Evolutionary conservation across 2,329 filamentous ascomycete genomes (phyloP), one percentile per base, ranked within the genome.

Genomic region (Colletotrichum caudatum): DNA sequence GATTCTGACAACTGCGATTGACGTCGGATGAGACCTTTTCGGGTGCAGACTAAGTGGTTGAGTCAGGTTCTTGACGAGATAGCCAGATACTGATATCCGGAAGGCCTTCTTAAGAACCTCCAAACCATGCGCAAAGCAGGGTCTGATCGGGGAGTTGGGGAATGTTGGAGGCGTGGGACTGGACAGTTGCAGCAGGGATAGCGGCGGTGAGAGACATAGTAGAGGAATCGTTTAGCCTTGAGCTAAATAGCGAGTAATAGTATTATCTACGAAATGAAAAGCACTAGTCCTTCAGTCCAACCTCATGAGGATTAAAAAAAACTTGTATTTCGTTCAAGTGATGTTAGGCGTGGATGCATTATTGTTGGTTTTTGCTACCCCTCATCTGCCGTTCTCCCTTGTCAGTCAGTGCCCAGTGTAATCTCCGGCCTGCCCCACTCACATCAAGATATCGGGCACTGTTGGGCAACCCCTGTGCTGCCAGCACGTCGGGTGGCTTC

Each of bases 131-230:
- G 69, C 83, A 85, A 0, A 85, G 75, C 0, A 84, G 74, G 3
- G 81, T 81, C n/a, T 78, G 78, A 73, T 83, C 78, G 1, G 79
- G 79, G 0, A 85, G 78, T 37, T 80, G 77, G 12, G 84, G 76
- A 12, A 85, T 78, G 66, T 84, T 84, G 14, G 83, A 85, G 12
- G 83, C 83, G 51, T 85, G 83, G 2, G 79, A 83, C 72, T 85
- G 83, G 3, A 81, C 77, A 1, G 83, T 85, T 26, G 79, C 76
- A 8, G 82, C 77, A 1, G 82, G 82, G 5, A 85, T 75, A 5
- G 77, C 67, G 20, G 73, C 74, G 51, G 39, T 69, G 37, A 51
- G 67, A 56, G 57, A 51, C 54, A 63, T 72, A 20, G 12, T 63
- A 11, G 16, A 56, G 29, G 20, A 6, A 14, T 37, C 23, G 12